Evolutionary conservation across 1,284 basidiomycete genomes (phyloP).

Genomic region (Malassezia sp.): DNA sequence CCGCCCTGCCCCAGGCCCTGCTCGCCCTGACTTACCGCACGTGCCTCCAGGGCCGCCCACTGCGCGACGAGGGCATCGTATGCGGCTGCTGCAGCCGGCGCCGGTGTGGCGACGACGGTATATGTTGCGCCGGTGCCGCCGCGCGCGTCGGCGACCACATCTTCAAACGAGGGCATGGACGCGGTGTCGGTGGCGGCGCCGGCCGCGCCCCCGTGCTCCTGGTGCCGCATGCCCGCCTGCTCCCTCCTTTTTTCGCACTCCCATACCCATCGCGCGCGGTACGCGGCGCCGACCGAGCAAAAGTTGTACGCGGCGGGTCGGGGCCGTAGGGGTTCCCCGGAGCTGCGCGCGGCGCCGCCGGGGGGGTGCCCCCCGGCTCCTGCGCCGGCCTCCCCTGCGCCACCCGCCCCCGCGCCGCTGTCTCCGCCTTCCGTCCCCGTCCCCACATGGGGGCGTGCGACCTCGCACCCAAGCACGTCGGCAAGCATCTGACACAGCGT

Average conservation of each 20-base stretch:
- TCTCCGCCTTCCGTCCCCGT: slow-evolving; percentile 11
- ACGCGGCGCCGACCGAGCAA: slow-evolving; percentile 41
- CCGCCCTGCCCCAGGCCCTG: too few relatives aligned
- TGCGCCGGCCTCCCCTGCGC: too few relatives aligned
- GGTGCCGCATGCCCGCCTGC: neutral
- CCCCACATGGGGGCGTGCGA: slow-evolving; percentile 28
- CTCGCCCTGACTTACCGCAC: slow-evolving; percentile 14
- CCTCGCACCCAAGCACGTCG: slow-evolving; percentile 57
- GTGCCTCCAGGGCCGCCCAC: slow-evolving; percentile 8
- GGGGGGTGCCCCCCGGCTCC: too few relatives aligned
- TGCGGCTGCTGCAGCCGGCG: neutral
- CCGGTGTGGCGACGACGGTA: slow-evolving; percentile 6
- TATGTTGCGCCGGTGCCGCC: neutral
- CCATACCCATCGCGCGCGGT: slow-evolving; percentile 41
- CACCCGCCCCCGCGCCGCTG: too few relatives aligned
- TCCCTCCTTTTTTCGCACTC: slow-evolving; percentile 5
- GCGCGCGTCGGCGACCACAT: slow-evolving; percentile 2
- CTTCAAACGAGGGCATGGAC: slow-evolving; percentile 1
- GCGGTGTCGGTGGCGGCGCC: too few relatives aligned
- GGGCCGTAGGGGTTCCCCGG: too few relatives aligned
- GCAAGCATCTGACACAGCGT: slow-evolving; percentile 65
- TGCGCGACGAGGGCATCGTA: neutral
- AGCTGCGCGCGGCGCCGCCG: too few relatives aligned
- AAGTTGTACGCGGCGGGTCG: slow-evolving; percentile 33
- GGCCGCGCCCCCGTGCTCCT: neutral